Base-by-base conservation (phyloP, 2,329 filamentous ascomycete species). In the Stagonosporopsis cucurbitacearum region DNA sequence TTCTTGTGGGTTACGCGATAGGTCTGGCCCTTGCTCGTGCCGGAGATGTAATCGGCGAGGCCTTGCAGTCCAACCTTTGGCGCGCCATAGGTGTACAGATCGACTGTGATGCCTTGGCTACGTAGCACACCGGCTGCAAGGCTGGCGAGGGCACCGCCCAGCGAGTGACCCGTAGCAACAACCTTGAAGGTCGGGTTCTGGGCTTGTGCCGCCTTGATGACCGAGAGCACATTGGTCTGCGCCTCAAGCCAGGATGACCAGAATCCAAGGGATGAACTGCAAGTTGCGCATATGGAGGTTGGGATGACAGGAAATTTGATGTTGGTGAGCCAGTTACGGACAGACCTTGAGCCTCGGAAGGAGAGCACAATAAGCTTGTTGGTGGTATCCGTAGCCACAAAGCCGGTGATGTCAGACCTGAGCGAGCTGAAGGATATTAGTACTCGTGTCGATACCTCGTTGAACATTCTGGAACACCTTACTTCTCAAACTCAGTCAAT, bases 1-100 rank as follows among this genome's bases (percentile, higher is more conserved):
- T 83, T 77, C 37, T 74, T 75, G 74, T 92, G 88, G 1, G 89
- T 91, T 47, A 90, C 78, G 59, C 89, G 86, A 76, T 81, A 88
- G 60, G 84, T 82, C 51, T 69, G 69, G 50, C 79, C 76, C 2
- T 84, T 83, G 1, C 75, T 55, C 63, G 88, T 84, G 43, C 64
- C 63, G 7, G 79, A 80, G 57, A 90, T 77, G 67, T 80, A 87
- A 47, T 77, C 68, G 49, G 80, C 81, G 54, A 89, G 80, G 17
- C 71, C 78, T 2, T 70, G 66, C 72, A 88, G 87, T 57, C 87
- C 88, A 17, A 87, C 80, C 41, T 87, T 86, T 1, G 88, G 88
- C 17, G 84, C 80, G 58, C 88, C 88, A 75, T 83, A 91, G 1
- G 84, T 87, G 79, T 87, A 89, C 39, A 90, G 65, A 63, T 88